Conservation (phyloP, 495 filamentous ascomycete genomes). For the Penicillium samsonianum region DNA sequence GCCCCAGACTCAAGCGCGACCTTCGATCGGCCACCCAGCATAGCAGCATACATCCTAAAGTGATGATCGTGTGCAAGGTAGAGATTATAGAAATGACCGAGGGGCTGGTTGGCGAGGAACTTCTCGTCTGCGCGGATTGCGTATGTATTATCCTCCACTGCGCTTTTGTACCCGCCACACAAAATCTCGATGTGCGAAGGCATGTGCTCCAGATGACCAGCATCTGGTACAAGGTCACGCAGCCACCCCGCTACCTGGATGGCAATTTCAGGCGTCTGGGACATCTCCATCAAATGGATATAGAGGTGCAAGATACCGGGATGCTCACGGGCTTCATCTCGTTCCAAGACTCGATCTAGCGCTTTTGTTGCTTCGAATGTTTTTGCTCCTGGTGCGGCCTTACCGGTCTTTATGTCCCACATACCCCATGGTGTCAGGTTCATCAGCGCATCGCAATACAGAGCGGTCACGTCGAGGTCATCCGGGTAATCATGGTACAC, state of each 20-base stretch:
- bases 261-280: slow-evolving; percentile 57
- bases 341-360: slow-evolving; percentile 53
- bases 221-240: slow-evolving; percentile 62
- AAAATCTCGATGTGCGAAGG: slow-evolving; percentile 68
- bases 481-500: slow-evolving; percentile 56
- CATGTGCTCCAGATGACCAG: slow-evolving; percentile 75
- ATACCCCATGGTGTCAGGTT: slow-evolving; percentile 68
- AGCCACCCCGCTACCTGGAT: slow-evolving; percentile 58
- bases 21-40: slow-evolving; percentile 62
- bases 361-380: slow-evolving; percentile 58
- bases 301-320: slow-evolving; percentile 69
- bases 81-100: slow-evolving; percentile 66
- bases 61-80: slow-evolving; percentile 69
- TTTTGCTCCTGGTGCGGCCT: slow-evolving; percentile 53
- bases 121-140: slow-evolving; percentile 64
- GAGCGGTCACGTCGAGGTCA: slow-evolving; percentile 60
- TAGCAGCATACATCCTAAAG: slow-evolving; percentile 69
- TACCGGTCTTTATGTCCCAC: slow-evolving; percentile 61
- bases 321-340: slow-evolving; percentile 46
- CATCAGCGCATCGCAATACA: slow-evolving; percentile 69
- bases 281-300: slow-evolving; percentile 78
- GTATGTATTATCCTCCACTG: slow-evolving; percentile 60
- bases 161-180: slow-evolving; percentile 64
- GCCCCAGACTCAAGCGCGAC: slow-evolving; percentile 57
- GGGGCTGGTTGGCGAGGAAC: slow-evolving; percentile 51